Base-by-base conservation (phyloP, 164 flowering plant species). In the Berberis vulgaris region DNA sequence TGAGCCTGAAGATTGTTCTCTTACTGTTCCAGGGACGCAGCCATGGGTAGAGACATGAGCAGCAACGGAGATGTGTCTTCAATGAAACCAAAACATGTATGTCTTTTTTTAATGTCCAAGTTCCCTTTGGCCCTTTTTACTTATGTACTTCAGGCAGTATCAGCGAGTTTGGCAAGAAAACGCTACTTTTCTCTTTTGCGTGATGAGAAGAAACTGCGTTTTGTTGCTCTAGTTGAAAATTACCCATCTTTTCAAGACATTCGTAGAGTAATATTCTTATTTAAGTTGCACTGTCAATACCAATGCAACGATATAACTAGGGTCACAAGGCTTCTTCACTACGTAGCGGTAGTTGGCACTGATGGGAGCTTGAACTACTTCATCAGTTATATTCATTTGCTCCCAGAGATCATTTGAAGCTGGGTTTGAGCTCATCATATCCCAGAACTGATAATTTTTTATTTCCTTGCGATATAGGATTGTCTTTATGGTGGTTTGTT, bases 41-140 rank as follows among this genome's bases (percentile, higher is more conserved):
- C 80, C 1, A 86, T 71, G 69, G 93, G 73, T 46, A 81, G 87
- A 68, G 89, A 81, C 69, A 68, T 80, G 73, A 84, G 79, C 78
- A 76, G 81, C 67, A 62, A 62, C 62, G 83, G 65, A 6, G 82
- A 84, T 69, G 71, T 64, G 52, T 61, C 87, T 61, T 69, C 85
- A 11, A 66, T 76, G 82, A 83, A 81, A 76, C 64, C 81, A 11
- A 87, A 83, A 86, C 75, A 79, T 79, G 97, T 91, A 91, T 68
- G 97, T 85, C 71, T 69, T 26, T 52, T 3, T 71, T 49, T 67
- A 41, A 43, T 38, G 57, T 67, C 59, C 60, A 44, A 55, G 41
- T 59, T 69, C 62, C 10, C n/a, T 62, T 55, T 26, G 52, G 6
- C 43, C 55, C 41, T 55, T 69, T 57, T 40, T 26, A 58, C 9